Evolutionary conservation across 768 basidiomycete genomes (phyloP).

Genomic region (Dictyophora rubrovolvata): DNA sequence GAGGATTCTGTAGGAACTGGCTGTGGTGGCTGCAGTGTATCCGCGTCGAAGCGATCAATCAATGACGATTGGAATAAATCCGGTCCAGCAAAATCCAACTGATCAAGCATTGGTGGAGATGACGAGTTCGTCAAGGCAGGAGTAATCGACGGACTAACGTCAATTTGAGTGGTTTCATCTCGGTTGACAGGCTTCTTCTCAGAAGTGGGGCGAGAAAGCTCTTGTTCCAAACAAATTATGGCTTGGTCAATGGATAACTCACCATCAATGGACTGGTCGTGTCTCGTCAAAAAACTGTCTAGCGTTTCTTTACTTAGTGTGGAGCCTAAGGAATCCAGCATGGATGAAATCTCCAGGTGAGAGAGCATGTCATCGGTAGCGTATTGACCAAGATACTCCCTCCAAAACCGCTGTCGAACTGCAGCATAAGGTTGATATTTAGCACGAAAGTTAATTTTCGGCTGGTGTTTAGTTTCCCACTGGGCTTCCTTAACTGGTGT

Average conservation of each 20-base stretch:
- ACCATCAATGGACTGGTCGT: conserved; percentile 55
- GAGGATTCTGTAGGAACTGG: conserved; percentile 35
- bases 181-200: conserved; percentile 61
- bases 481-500: conserved; percentile 47
- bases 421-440: conserved; percentile 95
- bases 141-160: conserved; percentile 18
- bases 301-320: conserved; percentile 76
- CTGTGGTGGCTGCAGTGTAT: conserved; percentile 13
- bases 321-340: conserved; percentile 95
- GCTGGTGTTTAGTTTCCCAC: conserved; percentile 68
- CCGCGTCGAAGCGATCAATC: conserved; percentile 11
- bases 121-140: conserved; percentile 42
- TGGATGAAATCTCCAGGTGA: conserved; percentile 79
- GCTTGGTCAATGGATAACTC: conserved; percentile 72
- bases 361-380: conserved; percentile 80
- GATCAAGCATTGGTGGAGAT: conserved; percentile 31
- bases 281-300: conserved; percentile 68
- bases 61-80: neutral
- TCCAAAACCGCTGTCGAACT: conserved; percentile 85
- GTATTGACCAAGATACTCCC: conserved; percentile 80
- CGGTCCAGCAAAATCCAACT: conserved; percentile 4
- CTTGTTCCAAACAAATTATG: conserved; percentile 77
- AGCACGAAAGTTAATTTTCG: conserved; percentile 67
- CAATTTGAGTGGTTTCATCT: conserved; percentile 24
- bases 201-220: conserved; percentile 59